phyloP scores from a whole-genome alignment of 345 rosid genomes.

The Ailanthus altissimus region DNA sequence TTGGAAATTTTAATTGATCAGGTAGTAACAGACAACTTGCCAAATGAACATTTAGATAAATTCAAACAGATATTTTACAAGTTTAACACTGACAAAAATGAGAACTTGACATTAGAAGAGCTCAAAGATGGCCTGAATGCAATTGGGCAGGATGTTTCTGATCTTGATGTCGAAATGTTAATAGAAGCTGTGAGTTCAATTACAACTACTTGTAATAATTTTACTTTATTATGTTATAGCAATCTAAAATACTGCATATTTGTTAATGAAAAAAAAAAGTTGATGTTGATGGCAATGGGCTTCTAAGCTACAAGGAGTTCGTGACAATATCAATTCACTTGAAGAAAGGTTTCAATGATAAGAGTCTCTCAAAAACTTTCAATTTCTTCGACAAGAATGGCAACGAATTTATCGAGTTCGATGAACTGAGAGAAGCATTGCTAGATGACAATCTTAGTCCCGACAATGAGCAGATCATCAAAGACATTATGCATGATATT shows the following conservation, averaged over 20 bases:
- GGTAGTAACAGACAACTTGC: constrained; percentile 83
- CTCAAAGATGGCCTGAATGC: constrained; percentile 63
- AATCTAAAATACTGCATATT: constrained; percentile 7
- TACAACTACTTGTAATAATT: not conserved
- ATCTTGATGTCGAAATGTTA: constrained; percentile 69
- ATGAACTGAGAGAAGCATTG: constrained; percentile 72
- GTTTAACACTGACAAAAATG: constrained; percentile 84
- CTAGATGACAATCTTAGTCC: constrained; percentile 47
- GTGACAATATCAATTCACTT: constrained; percentile 73
- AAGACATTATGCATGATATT: constrained; percentile 72
- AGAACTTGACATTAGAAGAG: constrained; percentile 73
- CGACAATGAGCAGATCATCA: constrained; percentile 53
- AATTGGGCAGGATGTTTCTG: constrained; percentile 63
- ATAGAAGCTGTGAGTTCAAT: constrained; percentile 64
- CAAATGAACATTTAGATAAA: constrained; percentile 57
- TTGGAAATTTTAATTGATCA: constrained; percentile 19
- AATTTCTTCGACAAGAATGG: constrained; percentile 66
- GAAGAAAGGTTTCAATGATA: constrained; percentile 62
- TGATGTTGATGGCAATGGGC: constrained; percentile 75
- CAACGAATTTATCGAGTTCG: constrained; percentile 65
- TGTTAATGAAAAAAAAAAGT: too few species aligned
- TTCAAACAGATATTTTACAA: constrained; percentile 58
- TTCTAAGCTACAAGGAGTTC: constrained; percentile 75
- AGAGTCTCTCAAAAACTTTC: constrained; percentile 65
- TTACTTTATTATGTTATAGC: not conserved